phyloP scores from a whole-genome alignment of 1,284 basidiomycete species.

The Moesziomyces antarcticus region DNA sequence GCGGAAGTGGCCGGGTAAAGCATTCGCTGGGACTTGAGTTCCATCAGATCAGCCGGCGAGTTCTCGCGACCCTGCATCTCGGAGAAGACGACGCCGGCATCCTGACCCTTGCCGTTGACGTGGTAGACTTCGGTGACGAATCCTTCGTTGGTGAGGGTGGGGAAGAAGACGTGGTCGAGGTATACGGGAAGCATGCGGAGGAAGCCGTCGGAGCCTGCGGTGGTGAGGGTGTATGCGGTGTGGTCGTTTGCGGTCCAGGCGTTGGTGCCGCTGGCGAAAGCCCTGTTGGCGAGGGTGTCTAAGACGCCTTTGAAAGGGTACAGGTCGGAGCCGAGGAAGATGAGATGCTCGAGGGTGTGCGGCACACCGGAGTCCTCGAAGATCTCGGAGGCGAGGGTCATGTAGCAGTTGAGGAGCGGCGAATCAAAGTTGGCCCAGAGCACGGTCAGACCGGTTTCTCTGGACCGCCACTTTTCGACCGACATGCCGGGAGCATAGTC shows the following conservation, averaged over 20 bases:
- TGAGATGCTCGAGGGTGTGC: constrained; percentile 65
- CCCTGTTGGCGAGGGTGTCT: constrained; percentile 95
- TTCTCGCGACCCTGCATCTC: constrained; percentile 97
- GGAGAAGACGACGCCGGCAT: constrained; percentile 89
- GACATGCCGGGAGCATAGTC: constrained; percentile 78
- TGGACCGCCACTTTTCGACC: constrained; percentile 86
- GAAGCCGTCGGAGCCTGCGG: constrained; percentile 95
- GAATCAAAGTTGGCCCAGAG: constrained; percentile 74
- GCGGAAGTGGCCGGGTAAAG: constrained; percentile 85
- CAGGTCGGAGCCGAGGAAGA: constrained; percentile 63
- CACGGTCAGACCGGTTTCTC: constrained; percentile 78
- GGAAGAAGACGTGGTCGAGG: constrained; percentile 96
- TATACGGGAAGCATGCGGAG: constrained; percentile 93
- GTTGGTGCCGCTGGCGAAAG: constrained; percentile 85
- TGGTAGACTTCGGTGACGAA: constrained; percentile 87
- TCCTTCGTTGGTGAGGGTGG: constrained; percentile 89
- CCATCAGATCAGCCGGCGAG: constrained; percentile 88
- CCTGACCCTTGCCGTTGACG: constrained; percentile 86
- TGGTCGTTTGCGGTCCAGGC: constrained; percentile 73
- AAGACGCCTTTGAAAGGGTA: constrained; percentile 96
- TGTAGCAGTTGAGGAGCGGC: constrained; percentile 90
- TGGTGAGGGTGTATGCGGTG: constrained; percentile 91
- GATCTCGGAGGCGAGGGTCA: constrained; percentile 89
- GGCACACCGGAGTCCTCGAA: constrained; percentile 71
- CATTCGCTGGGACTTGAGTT: constrained; percentile 73